A percentile compares a stretch with the other conserved stretches of the same genome.
Conservation (phyloP, 2,329 filamentous ascomycete species). For the Pleoardoris graminearum region DNA sequence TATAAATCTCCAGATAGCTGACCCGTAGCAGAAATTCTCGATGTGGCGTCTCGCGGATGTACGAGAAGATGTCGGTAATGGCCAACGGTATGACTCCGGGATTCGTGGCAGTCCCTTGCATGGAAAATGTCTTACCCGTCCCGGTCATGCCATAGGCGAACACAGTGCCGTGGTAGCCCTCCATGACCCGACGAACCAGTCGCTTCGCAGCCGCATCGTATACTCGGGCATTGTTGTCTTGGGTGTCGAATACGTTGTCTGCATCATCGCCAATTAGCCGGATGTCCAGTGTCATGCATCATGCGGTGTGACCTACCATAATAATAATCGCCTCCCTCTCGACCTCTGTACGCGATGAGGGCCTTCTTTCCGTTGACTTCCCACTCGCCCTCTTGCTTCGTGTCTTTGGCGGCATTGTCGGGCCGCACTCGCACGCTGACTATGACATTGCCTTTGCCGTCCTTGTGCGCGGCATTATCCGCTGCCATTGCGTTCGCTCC, state of each 20-base stretch:
- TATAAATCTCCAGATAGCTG: slow-evolving; percentile 98
- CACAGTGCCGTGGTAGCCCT: slow-evolving; percentile 97
- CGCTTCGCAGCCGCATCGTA: slow-evolving; percentile 95
- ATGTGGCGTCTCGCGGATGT: slow-evolving; percentile 94
- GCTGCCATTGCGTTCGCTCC: slow-evolving; percentile 32
- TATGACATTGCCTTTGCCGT: slow-evolving; percentile 90
- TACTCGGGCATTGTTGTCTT: slow-evolving; percentile 92
- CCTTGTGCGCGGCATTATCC: slow-evolving; percentile 52
- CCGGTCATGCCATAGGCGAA: slow-evolving; percentile 99
- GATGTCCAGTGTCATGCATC: slow-evolving; percentile 9
- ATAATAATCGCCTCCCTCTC: slow-evolving; percentile 87
- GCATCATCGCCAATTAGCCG: slow-evolving; percentile 19
- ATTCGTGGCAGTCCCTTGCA: slow-evolving; percentile 95
- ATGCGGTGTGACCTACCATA: slow-evolving; percentile 68
- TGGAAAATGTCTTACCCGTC: slow-evolving; percentile 98
- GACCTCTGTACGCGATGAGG: slow-evolving; percentile 80
- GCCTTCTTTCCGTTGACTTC: slow-evolving; percentile 83
- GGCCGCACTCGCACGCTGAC: slow-evolving; percentile 94
- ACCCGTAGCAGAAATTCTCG: slow-evolving; percentile 93
- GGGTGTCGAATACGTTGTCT: slow-evolving; percentile 96
- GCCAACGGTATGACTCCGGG: slow-evolving; percentile 96
- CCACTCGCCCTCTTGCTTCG: slow-evolving; percentile 80
- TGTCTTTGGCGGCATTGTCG: slow-evolving; percentile 68
- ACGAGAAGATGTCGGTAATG: slow-evolving; percentile 98
- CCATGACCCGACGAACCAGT: slow-evolving; percentile 94